Conservation (phyloP, 371 early-diverging fungal species). For the Syncephalastrum racemosum region DNA sequence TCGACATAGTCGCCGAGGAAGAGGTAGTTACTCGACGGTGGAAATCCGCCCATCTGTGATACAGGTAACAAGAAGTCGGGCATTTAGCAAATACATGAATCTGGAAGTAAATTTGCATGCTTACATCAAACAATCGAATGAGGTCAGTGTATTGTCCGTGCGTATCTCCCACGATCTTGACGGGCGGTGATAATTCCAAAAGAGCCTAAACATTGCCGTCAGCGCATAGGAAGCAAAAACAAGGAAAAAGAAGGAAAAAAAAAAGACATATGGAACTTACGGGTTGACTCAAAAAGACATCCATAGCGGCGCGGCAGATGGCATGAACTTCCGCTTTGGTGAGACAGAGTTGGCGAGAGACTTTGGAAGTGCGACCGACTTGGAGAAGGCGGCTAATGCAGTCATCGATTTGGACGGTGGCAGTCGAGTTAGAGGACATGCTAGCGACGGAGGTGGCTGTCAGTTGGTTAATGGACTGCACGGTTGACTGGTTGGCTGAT, state of each 20-base stretch:
- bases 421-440: constrained; percentile 17
- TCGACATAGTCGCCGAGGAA: constrained; percentile 98
- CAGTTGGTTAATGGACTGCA: constrained; percentile 30
- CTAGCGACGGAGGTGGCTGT: constrained; percentile 22
- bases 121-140: constrained; percentile 79
- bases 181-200: constrained; percentile 90
- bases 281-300: constrained; percentile 91
- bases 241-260: not conserved
- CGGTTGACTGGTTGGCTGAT: constrained; percentile 21
- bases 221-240: not conserved
- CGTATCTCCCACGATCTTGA: constrained; percentile 95
- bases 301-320: constrained; percentile 83
- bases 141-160: constrained; percentile 96
- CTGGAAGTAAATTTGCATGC: no score
- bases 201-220: constrained; percentile 49
- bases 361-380: constrained; percentile 67
- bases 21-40: constrained; percentile 85
- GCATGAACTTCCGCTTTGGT: constrained; percentile 81
- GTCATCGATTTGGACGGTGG: constrained; percentile 71
- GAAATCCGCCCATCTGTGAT: constrained; percentile 76
- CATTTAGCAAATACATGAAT: no score
- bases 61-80: no score
- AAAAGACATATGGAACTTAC: constrained; percentile 18
- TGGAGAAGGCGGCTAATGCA: constrained; percentile 76
- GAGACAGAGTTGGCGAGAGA: constrained; percentile 67